A percentile compares a stretch with the other conserved stretches of the same genome.
phyloP scores from a whole-genome alignment of 2,329 filamentous ascomycete species.

The Lanzia echinophila region DNA sequence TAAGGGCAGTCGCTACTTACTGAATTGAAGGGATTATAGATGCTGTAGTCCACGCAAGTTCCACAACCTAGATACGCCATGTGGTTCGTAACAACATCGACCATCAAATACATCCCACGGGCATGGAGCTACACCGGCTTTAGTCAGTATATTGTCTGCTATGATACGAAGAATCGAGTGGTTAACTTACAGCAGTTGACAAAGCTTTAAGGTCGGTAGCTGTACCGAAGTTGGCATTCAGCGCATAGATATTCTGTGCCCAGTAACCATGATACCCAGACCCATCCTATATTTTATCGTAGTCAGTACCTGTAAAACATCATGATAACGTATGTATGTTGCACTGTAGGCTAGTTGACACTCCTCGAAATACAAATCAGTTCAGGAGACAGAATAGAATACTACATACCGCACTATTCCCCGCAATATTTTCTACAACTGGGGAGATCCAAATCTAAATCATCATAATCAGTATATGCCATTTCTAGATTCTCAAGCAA shows the following conservation, averaged over 20 bases:
- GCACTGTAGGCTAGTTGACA: too few relatives aligned
- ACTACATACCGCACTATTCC: constrained; percentile 22
- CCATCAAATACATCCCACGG: constrained; percentile 41
- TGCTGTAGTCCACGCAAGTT: constrained; percentile 33
- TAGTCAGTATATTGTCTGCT: neutral
- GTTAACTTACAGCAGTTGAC: constrained; percentile 32
- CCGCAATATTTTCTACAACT: constrained; percentile 33
- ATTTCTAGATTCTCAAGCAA: neutral
- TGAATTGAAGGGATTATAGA: constrained; percentile 36
- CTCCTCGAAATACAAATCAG: too few relatives aligned
- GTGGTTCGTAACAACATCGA: constrained; percentile 46
- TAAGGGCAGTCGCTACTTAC: constrained; percentile 7
- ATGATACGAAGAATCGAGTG: neutral
- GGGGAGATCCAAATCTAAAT: constrained; percentile 41
- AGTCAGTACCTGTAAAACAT: too few relatives aligned
- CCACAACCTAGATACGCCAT: constrained; percentile 31
- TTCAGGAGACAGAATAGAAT: neutral
- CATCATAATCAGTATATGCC: neutral
- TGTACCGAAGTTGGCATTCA: constrained; percentile 45
- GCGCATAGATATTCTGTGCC: constrained; percentile 40
- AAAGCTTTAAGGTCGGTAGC: constrained; percentile 41
- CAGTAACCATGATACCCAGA: constrained; percentile 41
- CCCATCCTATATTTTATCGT: constrained; percentile 24
- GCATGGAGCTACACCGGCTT: constrained; percentile 26
- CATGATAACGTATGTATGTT: too few relatives aligned